phyloP scores from a whole-genome alignment of 441 rosid species.

The Theobroma grandiflorum region DNA sequence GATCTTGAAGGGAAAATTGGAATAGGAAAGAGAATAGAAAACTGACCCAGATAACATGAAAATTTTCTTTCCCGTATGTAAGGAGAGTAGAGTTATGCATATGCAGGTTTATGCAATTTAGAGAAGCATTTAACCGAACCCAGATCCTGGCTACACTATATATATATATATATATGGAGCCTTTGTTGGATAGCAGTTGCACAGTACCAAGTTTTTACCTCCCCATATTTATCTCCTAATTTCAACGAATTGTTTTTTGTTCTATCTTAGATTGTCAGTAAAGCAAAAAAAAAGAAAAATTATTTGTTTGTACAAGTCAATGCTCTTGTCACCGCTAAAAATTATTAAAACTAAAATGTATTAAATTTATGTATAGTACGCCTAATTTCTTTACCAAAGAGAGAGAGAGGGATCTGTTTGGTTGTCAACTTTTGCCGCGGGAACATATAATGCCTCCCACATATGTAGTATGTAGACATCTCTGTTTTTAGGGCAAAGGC shows the following conservation, averaged over 20 bases:
- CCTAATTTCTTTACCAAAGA: neutral
- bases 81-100: neutral
- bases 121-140: neutral
- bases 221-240: neutral
- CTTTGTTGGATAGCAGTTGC: neutral
- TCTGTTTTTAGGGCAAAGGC: neutral
- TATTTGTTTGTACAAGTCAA: neutral
- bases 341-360: neutral
- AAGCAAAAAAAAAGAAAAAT: neutral
- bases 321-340: neutral
- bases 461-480: neutral
- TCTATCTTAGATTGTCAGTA: neutral
- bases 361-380: neutral
- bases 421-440: constrained; percentile 32
- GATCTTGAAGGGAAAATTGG: too few species aligned
- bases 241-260: neutral
- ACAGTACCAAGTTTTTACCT: neutral
- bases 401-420: too few species aligned
- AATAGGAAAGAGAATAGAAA: too few species aligned
- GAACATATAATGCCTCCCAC: neutral
- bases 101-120: neutral
- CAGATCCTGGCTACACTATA: neutral
- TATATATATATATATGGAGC: neutral
- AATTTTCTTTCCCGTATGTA: neutral
- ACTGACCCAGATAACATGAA: neutral